These are phyloP conservation scores for Gossypium ekmanianum DNA, from an alignment of 345 rosid species.

Conservation along the genomic window DNA sequence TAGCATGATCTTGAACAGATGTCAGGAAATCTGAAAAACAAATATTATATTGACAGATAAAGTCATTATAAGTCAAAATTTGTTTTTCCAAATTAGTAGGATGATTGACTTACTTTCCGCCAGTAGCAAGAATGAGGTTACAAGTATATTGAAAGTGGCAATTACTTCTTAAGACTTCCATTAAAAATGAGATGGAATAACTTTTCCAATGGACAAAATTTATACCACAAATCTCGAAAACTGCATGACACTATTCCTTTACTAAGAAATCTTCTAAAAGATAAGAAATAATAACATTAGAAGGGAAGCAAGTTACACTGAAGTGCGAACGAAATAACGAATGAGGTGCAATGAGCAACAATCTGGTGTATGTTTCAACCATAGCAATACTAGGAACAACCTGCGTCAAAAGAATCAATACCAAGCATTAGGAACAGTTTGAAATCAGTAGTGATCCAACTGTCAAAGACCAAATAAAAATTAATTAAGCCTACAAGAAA, in stretches of 20 bases:
- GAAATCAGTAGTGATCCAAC: background rate
- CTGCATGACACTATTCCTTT: background rate
- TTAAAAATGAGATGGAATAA: background rate
- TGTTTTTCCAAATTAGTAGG: background rate
- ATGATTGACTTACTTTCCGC: background rate
- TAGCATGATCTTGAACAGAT: conserved; percentile 5
- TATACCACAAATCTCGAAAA: conserved; percentile 11
- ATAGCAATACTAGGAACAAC: conserved; percentile 95
- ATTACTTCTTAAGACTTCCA: conserved; percentile 3
- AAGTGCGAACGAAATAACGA: conserved; percentile 84
- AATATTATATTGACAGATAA: background rate
- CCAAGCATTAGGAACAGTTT: conserved; percentile 4
- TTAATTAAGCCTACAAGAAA: background rate
- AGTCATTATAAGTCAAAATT: background rate
- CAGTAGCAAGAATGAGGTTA: background rate
- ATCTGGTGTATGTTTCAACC: conserved; percentile 94
- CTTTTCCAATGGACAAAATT: background rate
- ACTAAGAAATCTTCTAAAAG: conserved; percentile 7
- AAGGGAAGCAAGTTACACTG: conserved; percentile 55
- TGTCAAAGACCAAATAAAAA: conserved; percentile 3
- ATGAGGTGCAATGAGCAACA: conserved; percentile 88
- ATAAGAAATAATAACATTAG: conserved; percentile 5
- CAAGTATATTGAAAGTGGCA: background rate
- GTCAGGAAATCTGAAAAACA: conserved; percentile 13
- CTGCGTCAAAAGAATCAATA: conserved; percentile 42